Evolutionary conservation across 2,329 filamentous ascomycete genomes (phyloP), one percentile per base, ranked within the genome.

Genomic region (Dendrostoma leiphaemia): DNA sequence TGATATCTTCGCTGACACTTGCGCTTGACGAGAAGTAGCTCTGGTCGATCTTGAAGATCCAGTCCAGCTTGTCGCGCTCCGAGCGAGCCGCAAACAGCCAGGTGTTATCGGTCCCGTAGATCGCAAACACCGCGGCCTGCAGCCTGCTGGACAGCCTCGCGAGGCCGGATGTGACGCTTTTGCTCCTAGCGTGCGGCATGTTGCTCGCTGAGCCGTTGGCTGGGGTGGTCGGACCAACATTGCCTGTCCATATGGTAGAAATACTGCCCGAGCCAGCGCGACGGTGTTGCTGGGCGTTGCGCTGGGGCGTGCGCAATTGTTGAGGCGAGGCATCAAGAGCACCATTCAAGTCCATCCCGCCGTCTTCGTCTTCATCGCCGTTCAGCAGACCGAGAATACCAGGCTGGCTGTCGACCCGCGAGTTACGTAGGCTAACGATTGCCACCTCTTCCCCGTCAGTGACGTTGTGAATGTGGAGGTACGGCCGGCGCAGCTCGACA

Each of bases 11-110:
- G 12, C 56, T 58, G 38, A 60, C 62, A 58, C 76, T 79, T 40
- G 73, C 74, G 51, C 70, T 74, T 10, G 71, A 75, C 32, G 78
- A 75, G 63, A 80, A 70, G 61, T 81, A 84, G 48, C 87, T 90
- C 76, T 96, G 89, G 71, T 99, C 94, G 63, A 99, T 91, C 65
- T 89, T 88, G 70, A 95, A 82, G 63, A 99, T 96, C 94, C 94
- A 99, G 69, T 97, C 94, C 63, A 92, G 87, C 77, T 97, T 96
- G 70, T 97, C 92, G 46, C 86, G 82, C 74, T 97, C 93, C 64
- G 85, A 93, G 55, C 91, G 81, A 23, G 91, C 90, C 13, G 91
- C 90, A 70, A 99, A 97, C 37, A 99, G 78, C 82, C 92, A 99
- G 29, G 92, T 96, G 71, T 97, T 97, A 69, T 94, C 89, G 56